Evolutionary conservation across 352 stramenopile species (phyloP).

Genomic region (Globisporangium splendens): DNA sequence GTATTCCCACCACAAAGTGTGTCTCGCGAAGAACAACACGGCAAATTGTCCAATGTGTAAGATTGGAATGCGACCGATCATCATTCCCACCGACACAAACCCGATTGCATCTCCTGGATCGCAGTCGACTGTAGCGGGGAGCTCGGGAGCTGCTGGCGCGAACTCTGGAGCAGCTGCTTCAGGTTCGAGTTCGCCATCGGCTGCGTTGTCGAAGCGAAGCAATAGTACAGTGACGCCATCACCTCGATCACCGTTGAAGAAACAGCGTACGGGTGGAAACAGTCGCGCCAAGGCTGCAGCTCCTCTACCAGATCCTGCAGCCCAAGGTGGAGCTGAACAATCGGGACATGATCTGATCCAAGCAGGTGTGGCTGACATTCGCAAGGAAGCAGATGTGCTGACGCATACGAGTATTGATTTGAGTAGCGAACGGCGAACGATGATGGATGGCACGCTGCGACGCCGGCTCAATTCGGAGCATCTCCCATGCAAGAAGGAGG

Average conservation of each 20-base stretch:
- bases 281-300: conserved; percentile 28
- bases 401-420: conserved; percentile 83
- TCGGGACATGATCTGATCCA: conserved; percentile 52
- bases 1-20: conserved; percentile 80
- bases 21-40: conserved; percentile 74
- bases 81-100: conserved; percentile 30
- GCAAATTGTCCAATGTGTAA: conserved; percentile 83
- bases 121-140: conserved; percentile 8
- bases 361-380: conserved; percentile 66
- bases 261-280: conserved; percentile 43
- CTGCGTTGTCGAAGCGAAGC: conserved; percentile 41
- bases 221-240: conserved; percentile 55
- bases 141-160: not conserved
- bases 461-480: conserved; percentile 34
- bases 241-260: conserved; percentile 76
- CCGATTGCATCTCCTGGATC: conserved; percentile 24
- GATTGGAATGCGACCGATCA: conserved; percentile 69
- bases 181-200: conserved; percentile 30
- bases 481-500: conserved; percentile 67
- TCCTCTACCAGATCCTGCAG: conserved; percentile 22
- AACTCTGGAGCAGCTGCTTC: not conserved
- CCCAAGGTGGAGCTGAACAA: conserved; percentile 24
- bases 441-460: conserved; percentile 62
- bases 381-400: conserved; percentile 79
- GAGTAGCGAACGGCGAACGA: conserved; percentile 62